Percentiles rank a stretch among this genome's conserved stretches.
Evolutionary conservation across 2,329 filamentous ascomycete species (phyloP).

Genomic region (Hortaea werneckii): DNA sequence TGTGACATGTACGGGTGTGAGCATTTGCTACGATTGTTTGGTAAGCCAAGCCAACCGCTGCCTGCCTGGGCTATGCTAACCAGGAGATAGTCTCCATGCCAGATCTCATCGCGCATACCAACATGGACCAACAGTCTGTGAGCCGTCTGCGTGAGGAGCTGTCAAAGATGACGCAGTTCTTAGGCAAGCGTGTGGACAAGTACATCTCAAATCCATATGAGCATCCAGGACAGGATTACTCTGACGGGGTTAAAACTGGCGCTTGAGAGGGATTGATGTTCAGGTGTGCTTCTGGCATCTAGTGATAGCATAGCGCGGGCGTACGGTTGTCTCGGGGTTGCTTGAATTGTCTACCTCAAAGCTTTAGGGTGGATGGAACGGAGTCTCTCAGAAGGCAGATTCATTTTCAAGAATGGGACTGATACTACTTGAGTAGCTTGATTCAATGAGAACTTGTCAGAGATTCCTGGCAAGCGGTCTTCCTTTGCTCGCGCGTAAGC

Average conservation of each 20-base stretch:
- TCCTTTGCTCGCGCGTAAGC: no score
- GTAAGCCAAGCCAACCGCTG: constrained; percentile 41
- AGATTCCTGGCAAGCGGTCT: no score
- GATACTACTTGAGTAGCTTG: no score
- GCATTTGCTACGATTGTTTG: constrained; percentile 78
- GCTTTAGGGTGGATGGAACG: background rate
- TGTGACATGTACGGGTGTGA: constrained; percentile 86
- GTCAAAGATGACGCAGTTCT: constrained; percentile 74
- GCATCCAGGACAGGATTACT: constrained; percentile 59
- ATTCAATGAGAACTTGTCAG: no score
- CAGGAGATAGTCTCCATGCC: constrained; percentile 67
- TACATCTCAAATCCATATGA: constrained; percentile 76
- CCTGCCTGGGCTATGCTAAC: background rate
- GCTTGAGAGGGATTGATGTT: background rate
- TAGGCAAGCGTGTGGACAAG: constrained; percentile 62
- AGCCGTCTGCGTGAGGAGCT: constrained; percentile 83
- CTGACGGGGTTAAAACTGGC: constrained; percentile 38
- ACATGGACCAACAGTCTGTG: constrained; percentile 91
- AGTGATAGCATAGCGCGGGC: background rate
- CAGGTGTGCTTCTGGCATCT: no score
- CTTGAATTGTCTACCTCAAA: background rate
- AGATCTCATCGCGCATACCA: constrained; percentile 90
- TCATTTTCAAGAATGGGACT: no score
- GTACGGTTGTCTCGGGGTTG: background rate
- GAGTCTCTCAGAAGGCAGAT: no score